A percentile compares a stretch with the other conserved stretches of the same genome.
These are phyloP conservation scores for Cinnamomum chago DNA, from an alignment of 164 flowering plant species.

Conservation along the genomic window DNA sequence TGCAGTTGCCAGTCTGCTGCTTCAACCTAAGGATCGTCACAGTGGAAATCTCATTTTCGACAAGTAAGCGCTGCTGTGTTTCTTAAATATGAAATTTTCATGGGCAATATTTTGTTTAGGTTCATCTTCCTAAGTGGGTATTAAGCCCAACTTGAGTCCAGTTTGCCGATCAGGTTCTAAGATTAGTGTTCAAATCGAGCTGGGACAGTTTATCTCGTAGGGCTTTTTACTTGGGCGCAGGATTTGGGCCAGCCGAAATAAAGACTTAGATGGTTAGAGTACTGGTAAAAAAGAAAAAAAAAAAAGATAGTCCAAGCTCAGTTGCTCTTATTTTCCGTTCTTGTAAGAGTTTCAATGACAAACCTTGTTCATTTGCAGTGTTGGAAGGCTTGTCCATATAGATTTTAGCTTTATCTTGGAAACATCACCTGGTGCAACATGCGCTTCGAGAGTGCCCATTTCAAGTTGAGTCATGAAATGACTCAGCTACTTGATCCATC, in stretches of 20 bases:
- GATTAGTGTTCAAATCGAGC: too few relatives aligned
- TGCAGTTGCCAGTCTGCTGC: conserved; percentile 97
- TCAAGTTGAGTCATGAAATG: conserved; percentile 99
- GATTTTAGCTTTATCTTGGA: conserved; percentile 98
- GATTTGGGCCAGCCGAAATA: too few relatives aligned
- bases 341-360: neutral
- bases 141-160: neutral
- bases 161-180: neutral
- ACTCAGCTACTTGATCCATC: conserved; percentile 98
- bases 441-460: conserved; percentile 98
- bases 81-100: neutral
- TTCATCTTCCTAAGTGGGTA: neutral
- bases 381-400: conserved; percentile 95
- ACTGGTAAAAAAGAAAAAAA: neutral
- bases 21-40: conserved; percentile 98
- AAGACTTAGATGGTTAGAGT: neutral
- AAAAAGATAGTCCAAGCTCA: neutral
- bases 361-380: conserved; percentile 41
- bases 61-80: conserved; percentile 40
- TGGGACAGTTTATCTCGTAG: too few relatives aligned
- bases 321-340: neutral
- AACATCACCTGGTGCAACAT: conserved; percentile 96
- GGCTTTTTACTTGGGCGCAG: too few relatives aligned
- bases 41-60: conserved; percentile 98
- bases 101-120: neutral